Conservation (phyloP, 2,329 filamentous ascomycete genomes). For the Ophiocordyceps camponoti-rufipedis region DNA sequence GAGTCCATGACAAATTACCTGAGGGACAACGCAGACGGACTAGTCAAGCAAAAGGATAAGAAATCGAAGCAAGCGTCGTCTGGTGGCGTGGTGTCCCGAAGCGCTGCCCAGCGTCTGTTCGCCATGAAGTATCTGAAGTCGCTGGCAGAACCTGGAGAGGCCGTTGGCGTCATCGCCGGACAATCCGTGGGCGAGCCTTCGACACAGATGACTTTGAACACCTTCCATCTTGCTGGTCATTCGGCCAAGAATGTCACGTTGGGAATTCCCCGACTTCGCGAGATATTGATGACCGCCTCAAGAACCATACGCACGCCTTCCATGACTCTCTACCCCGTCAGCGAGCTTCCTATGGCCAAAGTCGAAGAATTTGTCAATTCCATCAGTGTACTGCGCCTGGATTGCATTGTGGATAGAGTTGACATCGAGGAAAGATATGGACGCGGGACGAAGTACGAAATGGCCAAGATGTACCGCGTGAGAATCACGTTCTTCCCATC, state of each 20-base stretch:
- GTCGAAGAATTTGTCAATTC: constrained; percentile 75
- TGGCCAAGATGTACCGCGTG: constrained; percentile 75
- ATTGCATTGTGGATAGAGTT: constrained; percentile 67
- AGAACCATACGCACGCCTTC: constrained; percentile 74
- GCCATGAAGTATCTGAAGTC: constrained; percentile 87
- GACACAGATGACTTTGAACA: constrained; percentile 98
- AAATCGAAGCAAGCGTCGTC: constrained; percentile 8
- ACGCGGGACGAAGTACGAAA: constrained; percentile 44
- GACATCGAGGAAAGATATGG: constrained; percentile 66
- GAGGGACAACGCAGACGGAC: constrained; percentile 51
- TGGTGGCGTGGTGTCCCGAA: constrained; percentile 35
- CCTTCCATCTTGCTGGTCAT: constrained; percentile 97
- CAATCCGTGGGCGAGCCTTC: constrained; percentile 95
- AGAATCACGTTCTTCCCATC: constrained; percentile 69
- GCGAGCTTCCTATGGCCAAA: constrained; percentile 49
- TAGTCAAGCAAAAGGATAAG: constrained; percentile 29
- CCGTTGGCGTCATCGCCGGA: constrained; percentile 88
- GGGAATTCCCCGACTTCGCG: constrained; percentile 89
- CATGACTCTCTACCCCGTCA: constrained; percentile 68
- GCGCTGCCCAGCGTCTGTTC: constrained; percentile 67
- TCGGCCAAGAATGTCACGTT: constrained; percentile 97
- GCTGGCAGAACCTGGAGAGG: constrained; percentile 85
- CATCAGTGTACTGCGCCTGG: constrained; percentile 71
- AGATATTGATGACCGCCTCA: constrained; percentile 97
- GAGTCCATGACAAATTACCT: constrained; percentile 55